Evolutionary conservation across 2,329 filamentous ascomycete species (phyloP).

Genomic region (Neopestalotiopsis rosae): DNA sequence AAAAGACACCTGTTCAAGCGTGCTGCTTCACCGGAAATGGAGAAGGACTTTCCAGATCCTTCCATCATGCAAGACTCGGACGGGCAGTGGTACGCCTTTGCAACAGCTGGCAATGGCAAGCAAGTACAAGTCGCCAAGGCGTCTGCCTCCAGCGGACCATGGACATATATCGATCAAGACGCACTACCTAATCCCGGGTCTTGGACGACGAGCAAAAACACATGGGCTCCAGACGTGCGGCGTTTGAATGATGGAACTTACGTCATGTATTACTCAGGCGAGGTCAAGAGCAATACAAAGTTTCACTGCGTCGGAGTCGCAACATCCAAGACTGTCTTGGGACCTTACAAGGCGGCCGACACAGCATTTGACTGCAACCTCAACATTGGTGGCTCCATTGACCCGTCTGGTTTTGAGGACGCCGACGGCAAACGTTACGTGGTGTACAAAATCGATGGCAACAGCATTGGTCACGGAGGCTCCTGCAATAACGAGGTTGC

Average conservation of each 20-base stretch:
- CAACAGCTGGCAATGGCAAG: constrained; percentile 54
- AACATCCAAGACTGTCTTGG: constrained; percentile 48
- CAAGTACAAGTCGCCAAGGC: constrained; percentile 61
- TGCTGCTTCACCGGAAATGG: constrained; percentile 30
- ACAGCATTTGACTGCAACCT: constrained; percentile 58
- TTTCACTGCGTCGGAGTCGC: constrained; percentile 66
- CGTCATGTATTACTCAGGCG: constrained; percentile 65
- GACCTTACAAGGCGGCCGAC: constrained; percentile 56
- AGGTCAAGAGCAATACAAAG: constrained; percentile 41
- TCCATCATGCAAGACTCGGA: constrained; percentile 52
- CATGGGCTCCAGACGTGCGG: constrained; percentile 68
- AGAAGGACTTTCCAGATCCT: constrained; percentile 60
- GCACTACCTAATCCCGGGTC: constrained; percentile 55
- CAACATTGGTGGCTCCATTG: constrained; percentile 64
- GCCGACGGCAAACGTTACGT: constrained; percentile 60
- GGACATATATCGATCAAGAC: constrained; percentile 54
- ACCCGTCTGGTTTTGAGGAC: constrained; percentile 65
- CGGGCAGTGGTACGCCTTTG: constrained; percentile 63
- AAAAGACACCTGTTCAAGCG: constrained; percentile 6
- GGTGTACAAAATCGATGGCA: constrained; percentile 71
- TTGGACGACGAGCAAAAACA: constrained; percentile 60
- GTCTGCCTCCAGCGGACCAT: constrained; percentile 51
- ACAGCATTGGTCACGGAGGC: constrained; percentile 51
- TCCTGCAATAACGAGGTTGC: constrained; percentile 51
- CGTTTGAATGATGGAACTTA: constrained; percentile 55